Evolutionary conservation across 768 basidiomycete genomes (phyloP), one percentile per base, ranked within the genome.

Genomic region (Xerocomellus intermedius): DNA sequence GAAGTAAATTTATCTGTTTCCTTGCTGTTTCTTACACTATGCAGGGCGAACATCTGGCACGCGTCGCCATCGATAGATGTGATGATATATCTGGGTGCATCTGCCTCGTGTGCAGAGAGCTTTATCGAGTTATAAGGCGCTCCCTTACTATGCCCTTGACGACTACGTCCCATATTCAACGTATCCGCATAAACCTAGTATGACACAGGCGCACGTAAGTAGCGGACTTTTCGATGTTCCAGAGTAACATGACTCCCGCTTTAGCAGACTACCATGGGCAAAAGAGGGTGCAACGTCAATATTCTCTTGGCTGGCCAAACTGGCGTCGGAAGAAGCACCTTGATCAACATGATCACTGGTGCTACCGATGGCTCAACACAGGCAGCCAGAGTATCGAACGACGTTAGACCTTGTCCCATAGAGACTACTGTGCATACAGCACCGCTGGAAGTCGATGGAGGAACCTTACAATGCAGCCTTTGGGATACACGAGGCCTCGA

Each of bases 401-500:
- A 64, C 48, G 67, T 50, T 5, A 49, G 64, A 30, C 66, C 66
- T 8, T 67, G 67, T 48, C 56, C 57, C 45, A 49, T 59, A 46
- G 64, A 67, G 37, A 59, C 67, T 0, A 69, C 52, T 1, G 14
- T 50, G 26, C 55, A 69, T n/a, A 45, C 26, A 6, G 42, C 53
- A 26, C 13, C 36, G 7, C 33, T 67, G 24, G 50, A 49, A 6
- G 44, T 33, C 24, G 42, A 42, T 0, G 54, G 54, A 37, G 41
- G 14, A 16, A 33, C 54, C 35, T 26, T 66, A 13, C 52, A 55
- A 22, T 66, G 48, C 41, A 50, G 36, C 33, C 48, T 67, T 8
- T 67, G 64, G 66, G 66, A 67, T 13, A 67, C 67, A 8, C 57
- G 64, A n/a, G 66, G 67, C 24, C 67, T 67, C 22, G 64, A 67